A percentile compares a stretch with the other conserved stretches of the same genome.
Conservation (phyloP, 345 rosid genomes). For the Citrus sp. region DNA sequence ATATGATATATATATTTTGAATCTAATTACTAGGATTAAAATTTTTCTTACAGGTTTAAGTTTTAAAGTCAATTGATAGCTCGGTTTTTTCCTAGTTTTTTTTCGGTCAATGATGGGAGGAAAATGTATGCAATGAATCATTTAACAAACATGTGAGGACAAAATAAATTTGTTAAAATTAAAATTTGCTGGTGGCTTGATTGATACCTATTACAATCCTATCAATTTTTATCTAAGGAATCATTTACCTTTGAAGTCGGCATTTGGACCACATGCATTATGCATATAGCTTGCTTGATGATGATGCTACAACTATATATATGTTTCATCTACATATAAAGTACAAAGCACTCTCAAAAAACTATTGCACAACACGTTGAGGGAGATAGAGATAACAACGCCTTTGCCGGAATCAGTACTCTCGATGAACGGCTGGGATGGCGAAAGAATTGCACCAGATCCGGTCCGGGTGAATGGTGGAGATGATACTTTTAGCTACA, state of each 20-base stretch:
- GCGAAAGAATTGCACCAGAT: background rate
- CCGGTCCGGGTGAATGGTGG: conserved; percentile 44
- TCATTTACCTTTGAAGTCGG: background rate
- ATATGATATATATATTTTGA: too few species aligned
- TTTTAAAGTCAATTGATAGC: background rate
- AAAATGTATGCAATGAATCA: background rate
- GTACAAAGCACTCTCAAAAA: background rate
- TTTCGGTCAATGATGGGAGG: background rate
- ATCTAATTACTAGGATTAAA: too few species aligned
- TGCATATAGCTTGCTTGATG: background rate
- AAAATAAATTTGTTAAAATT: background rate
- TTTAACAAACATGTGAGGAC: background rate
- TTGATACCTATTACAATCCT: background rate
- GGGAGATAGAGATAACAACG: conserved; percentile 3
- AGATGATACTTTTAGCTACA: conserved; percentile 50
- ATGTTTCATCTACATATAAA: background rate
- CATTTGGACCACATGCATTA: conserved; percentile 1
- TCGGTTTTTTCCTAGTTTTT: too few species aligned
- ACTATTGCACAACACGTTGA: background rate
- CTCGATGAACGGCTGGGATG: background rate
- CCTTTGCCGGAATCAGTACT: background rate
- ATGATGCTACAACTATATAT: background rate
- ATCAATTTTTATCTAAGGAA: background rate
- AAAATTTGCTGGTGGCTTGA: background rate
- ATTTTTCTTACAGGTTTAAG: too few species aligned